Evolutionary conservation across 345 rosid genomes (phyloP).

Genomic region (Euphorbia lathyris): DNA sequence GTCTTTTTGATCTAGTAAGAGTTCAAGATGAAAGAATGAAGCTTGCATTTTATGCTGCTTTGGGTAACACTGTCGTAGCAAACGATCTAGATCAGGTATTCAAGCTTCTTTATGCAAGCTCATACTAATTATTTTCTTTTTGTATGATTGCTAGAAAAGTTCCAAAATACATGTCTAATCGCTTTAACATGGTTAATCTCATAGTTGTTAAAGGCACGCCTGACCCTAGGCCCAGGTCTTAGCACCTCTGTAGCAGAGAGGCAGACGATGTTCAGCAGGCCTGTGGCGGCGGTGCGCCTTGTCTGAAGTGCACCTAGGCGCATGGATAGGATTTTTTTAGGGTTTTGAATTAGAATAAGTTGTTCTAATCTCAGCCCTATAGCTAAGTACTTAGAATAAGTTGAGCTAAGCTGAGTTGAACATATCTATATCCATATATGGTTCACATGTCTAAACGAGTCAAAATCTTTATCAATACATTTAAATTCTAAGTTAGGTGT

Average conservation of each 20-base stretch:
- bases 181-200: not conserved
- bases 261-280: no score
- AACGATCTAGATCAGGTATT: conserved; percentile 92
- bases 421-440: not conserved
- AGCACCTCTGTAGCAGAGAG: no score
- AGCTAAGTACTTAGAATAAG: no score
- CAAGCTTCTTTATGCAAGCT: not conserved
- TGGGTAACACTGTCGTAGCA: conserved; percentile 79
- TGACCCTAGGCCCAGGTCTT: no score
- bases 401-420: not conserved
- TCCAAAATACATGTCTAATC: not conserved
- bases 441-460: not conserved
- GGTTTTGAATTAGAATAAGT: no score
- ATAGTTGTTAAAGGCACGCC: no score
- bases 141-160: not conserved
- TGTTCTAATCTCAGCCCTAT: no score
- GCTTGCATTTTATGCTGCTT: conserved; percentile 85
- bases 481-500: not conserved
- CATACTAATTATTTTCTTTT: not conserved
- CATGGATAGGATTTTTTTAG: no score
- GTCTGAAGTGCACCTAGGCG: no score
- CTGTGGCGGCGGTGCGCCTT: no score
- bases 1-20: conserved; percentile 84
- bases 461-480: not conserved
- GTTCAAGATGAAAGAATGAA: conserved; percentile 89